Evolutionary conservation across 2,329 filamentous ascomycete genomes (phyloP).

Genomic region (Stachybotrys chartarum): DNA sequence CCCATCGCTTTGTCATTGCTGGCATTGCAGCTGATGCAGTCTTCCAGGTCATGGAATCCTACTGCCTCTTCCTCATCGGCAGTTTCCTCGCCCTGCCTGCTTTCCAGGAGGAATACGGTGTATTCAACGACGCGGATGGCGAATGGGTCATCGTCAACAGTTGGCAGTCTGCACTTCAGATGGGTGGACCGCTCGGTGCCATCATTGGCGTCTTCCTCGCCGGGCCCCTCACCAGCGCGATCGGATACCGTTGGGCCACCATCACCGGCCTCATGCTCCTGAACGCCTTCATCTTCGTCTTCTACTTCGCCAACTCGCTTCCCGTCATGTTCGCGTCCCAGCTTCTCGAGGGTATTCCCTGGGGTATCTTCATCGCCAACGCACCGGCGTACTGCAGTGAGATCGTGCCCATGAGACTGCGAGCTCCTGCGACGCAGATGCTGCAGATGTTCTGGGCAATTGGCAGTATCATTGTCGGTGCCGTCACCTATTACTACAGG

Average conservation of each 20-base stretch:
- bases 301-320: conserved; percentile 43
- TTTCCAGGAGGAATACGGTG: conserved; percentile 31
- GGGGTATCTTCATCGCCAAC: conserved; percentile 59
- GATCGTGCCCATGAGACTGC: conserved; percentile 49
- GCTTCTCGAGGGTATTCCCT: conserved; percentile 51
- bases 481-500: conserved; percentile 45
- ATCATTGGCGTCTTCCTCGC: conserved; percentile 28
- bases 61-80: conserved; percentile 39
- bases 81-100: conserved; percentile 35
- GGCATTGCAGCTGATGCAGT: background rate
- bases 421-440: conserved; percentile 51
- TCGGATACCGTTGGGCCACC: conserved; percentile 30
- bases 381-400: conserved; percentile 54
- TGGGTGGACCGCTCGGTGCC: conserved; percentile 25
- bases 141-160: conserved; percentile 28
- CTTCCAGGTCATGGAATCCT: conserved; percentile 40
- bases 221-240: conserved; percentile 26
- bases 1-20: background rate
- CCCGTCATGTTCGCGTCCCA: conserved; percentile 40
- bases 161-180: conserved; percentile 31
- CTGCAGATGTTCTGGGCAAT: conserved; percentile 60
- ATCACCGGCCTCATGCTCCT: conserved; percentile 28
- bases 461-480: conserved; percentile 51
- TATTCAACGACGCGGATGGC: conserved; percentile 8
- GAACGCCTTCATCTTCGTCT: conserved; percentile 35